These are phyloP conservation scores for Solioccasus polychromus DNA, from an alignment of 768 basidiomycete genomes.

Conservation along the genomic window DNA sequence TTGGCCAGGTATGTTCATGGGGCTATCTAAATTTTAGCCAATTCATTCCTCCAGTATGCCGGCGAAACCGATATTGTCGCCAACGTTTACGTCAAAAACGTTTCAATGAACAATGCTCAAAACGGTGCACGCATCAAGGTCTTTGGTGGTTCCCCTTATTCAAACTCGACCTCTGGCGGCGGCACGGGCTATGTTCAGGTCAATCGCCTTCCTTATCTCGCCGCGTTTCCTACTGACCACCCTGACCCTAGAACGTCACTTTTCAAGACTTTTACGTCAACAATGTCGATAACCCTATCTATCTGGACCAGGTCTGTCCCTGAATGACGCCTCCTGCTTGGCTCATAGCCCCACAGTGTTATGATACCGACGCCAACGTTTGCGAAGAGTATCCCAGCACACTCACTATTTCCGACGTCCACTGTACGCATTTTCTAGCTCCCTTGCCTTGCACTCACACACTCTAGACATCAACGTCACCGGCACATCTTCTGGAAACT, in stretches of 20 bases:
- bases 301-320: constrained; percentile 33
- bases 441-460: background rate
- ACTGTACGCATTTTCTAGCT: constrained; percentile 28
- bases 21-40: background rate
- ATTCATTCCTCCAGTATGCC: constrained; percentile 28
- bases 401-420: constrained; percentile 40
- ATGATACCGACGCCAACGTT: constrained; percentile 31
- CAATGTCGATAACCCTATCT: constrained; percentile 43
- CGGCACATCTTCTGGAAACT: constrained; percentile 41
- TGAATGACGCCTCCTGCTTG: background rate
- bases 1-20: constrained; percentile 36
- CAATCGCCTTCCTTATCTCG: background rate
- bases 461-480: constrained; percentile 36
- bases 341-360: no score
- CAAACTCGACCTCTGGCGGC: constrained; percentile 39
- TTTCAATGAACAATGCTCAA: constrained; percentile 44
- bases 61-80: constrained; percentile 42
- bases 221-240: background rate
- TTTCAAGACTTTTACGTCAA: constrained; percentile 27
- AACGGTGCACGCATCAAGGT: constrained; percentile 54
- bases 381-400: constrained; percentile 39
- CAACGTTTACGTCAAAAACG: constrained; percentile 40
- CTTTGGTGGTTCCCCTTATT: constrained; percentile 42
- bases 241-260: constrained; percentile 17
- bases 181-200: constrained; percentile 42